Base-by-base conservation (phyloP, 805 yeast species). In the Jamesozyma hellenica region DNA sequence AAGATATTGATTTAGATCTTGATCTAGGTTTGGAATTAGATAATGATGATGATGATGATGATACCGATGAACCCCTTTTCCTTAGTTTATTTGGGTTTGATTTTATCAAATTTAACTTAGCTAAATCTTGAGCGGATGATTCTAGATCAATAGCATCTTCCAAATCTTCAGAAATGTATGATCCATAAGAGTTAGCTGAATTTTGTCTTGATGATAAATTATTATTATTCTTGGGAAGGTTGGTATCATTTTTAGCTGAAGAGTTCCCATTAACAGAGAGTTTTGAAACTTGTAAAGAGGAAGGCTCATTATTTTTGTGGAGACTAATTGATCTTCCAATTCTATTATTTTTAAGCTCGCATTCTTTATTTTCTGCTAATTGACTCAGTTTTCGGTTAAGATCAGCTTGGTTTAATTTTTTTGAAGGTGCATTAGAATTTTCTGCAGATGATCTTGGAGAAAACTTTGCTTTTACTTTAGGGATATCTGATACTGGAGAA, bases 331-430 rank as follows among this genome's bases (percentile, higher is more conserved):
- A 18, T 14, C 31, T 21, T 18, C 30, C 38, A 12, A 40, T 48
- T 36, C 53, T 42, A 11, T 49, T 47, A 28, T 42, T 41, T 29
- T 47, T 47, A 28, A 47, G 41, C 42, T 53, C 61, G 28, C 38
- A 42, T 37, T 49, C 58, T 34, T 53, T 57, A 34, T 42, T 42
- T 23, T 28, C 37, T 10, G 48, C 38, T 14, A 48, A 31, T 30
- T 45, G 47, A 18, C 32, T 29, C 9, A 40, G 14, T 28, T 25
- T 40, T 18, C 15, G 23, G 4, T 23, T 23, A 15, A 19, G 12
- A 23, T 32, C 28, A 13, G 4, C 14, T 13, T 4, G 11, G 12
- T n/a, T 21, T 32, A 28, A 7, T n/a, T 32, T 32, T 14, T 9
- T 29, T 14, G 14, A 5, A 6, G 23, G 8, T 5, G 6, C 9